Evolutionary conservation across 164 flowering plant genomes (phyloP).

Genomic region (Umbilicus rupestris): DNA sequence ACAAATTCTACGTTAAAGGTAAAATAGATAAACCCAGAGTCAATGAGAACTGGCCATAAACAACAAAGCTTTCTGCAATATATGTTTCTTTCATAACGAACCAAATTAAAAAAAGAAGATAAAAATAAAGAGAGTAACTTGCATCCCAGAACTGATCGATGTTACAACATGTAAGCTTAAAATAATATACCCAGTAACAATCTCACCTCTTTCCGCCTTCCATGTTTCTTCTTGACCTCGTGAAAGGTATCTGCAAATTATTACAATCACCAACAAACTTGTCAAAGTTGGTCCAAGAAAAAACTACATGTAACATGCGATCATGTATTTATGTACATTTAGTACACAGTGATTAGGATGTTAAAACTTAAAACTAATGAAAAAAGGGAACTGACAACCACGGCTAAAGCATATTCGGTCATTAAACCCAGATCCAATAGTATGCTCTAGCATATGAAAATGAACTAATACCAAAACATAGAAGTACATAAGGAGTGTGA

Average conservation of each 20-base stretch:
- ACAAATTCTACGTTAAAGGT: background rate
- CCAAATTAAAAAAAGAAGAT: background rate
- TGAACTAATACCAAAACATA: too few relatives aligned
- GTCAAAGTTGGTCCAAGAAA: background rate
- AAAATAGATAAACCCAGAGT: background rate
- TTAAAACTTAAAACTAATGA: too few relatives aligned
- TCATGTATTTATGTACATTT: background rate
- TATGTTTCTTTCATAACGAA: background rate
- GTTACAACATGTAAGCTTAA: background rate
- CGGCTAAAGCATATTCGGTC: too few relatives aligned
- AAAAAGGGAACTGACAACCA: too few relatives aligned
- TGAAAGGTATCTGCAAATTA: conserved; percentile 45
- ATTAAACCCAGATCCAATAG: too few relatives aligned
- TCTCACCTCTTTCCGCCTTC: conserved; percentile 31
- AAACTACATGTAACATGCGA: background rate
- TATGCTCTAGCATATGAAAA: too few relatives aligned
- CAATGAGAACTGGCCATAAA: background rate
- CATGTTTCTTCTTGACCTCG: conserved; percentile 43
- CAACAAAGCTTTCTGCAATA: background rate
- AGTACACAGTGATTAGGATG: too few relatives aligned
- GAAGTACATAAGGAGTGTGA: too few relatives aligned
- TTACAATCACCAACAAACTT: conserved; percentile 6
- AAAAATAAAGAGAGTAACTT: background rate
- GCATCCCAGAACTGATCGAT: background rate
- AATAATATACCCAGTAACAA: background rate